Conservation (phyloP, 139 green algal species). For the Chlorella sp. region DNA sequence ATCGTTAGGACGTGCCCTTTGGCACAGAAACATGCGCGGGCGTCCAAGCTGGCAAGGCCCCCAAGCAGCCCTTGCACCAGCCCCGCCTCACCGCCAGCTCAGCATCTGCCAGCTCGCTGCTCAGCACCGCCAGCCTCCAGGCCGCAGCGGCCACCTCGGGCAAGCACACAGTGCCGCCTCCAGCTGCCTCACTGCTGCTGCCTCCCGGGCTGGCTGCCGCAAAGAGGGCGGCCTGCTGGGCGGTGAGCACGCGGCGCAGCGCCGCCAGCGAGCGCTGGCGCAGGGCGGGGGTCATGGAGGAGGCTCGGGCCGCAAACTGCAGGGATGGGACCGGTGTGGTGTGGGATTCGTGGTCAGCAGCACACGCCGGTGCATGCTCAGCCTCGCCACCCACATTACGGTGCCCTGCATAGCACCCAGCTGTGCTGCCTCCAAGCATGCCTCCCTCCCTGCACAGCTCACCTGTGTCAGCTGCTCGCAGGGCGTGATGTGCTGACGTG, state of each 20-base stretch:
- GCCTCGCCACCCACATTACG: no score
- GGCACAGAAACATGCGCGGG: no score
- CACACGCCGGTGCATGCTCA: no score
- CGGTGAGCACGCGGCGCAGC: slow-evolving; percentile 29
- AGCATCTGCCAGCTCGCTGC: slow-evolving; percentile 38
- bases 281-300: slow-evolving; percentile 37
- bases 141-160: slow-evolving; percentile 43
- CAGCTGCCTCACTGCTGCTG: slow-evolving; percentile 13
- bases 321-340: not conserved
- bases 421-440: not conserved
- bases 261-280: slow-evolving; percentile 38
- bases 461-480: slow-evolving; percentile 33
- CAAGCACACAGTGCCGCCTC: slow-evolving; percentile 1
- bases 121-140: slow-evolving; percentile 57
- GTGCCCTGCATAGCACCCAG: no score
- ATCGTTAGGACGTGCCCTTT: no score
- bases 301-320: slow-evolving; percentile 36
- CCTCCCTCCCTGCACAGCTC: not conserved
- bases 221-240: slow-evolving; percentile 25
- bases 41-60: no score
- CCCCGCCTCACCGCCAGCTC: slow-evolving; percentile 33
- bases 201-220: not conserved
- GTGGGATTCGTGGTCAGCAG: no score
- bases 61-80: not conserved
- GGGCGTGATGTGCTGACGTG: slow-evolving; percentile 22